Evolutionary conservation across 1,139 yeast genomes (phyloP).

Genomic region (Candida tropicalis): DNA sequence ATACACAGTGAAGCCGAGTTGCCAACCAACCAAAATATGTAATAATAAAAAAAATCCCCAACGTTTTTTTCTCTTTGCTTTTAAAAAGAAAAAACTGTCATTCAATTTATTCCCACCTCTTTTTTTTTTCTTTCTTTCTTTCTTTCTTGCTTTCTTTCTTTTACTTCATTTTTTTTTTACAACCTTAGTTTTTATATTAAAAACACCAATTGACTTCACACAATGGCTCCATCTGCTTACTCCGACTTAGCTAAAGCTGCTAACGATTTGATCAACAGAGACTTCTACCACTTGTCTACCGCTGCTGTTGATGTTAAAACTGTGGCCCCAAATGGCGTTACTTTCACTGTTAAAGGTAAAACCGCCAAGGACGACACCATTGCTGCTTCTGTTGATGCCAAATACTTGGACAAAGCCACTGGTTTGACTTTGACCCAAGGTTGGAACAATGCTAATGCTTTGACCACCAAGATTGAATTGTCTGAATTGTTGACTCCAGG

Average conservation of each 20-base stretch:
- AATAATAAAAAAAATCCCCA: background rate
- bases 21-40: constrained; percentile 6
- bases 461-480: constrained; percentile 92
- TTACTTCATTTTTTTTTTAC: background rate
- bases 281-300: constrained; percentile 89
- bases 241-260: constrained; percentile 89
- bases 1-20: too few relatives aligned
- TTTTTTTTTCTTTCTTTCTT: constrained; percentile 10
- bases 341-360: constrained; percentile 93
- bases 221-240: constrained; percentile 70
- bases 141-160: constrained; percentile 1
- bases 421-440: constrained; percentile 96
- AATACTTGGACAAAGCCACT: constrained; percentile 89
- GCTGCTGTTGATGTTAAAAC: constrained; percentile 90
- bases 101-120: constrained; percentile 9
- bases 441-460: constrained; percentile 93
- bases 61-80: background rate
- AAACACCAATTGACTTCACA: constrained; percentile 12
- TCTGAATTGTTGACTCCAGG: constrained; percentile 94
- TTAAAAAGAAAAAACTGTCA: constrained; percentile 3
- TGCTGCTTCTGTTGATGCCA: constrained; percentile 89
- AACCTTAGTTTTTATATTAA: background rate
- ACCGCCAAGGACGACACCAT: constrained; percentile 81
- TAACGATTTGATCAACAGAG: constrained; percentile 86
- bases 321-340: constrained; percentile 94